Evolutionary conservation across 1,284 basidiomycete genomes (phyloP).

Genomic region (Ganoderma lingzhi): DNA sequence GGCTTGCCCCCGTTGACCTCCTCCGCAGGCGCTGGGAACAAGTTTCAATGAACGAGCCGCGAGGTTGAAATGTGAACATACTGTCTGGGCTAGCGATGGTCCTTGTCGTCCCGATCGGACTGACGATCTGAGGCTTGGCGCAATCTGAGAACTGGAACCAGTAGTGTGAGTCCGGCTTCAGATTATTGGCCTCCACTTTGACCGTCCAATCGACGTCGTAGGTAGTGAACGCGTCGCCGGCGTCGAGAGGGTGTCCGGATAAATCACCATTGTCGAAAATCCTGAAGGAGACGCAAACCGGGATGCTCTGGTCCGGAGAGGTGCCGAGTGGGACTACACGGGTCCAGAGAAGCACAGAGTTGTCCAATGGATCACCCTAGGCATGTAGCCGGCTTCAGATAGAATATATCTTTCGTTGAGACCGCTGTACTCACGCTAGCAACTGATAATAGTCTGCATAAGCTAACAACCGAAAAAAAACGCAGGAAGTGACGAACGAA

Average conservation of each 20-base stretch:
- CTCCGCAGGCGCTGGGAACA: constrained; percentile 51
- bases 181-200: constrained; percentile 67
- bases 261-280: constrained; percentile 49
- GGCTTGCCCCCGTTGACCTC: constrained; percentile 63
- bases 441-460: constrained; percentile 37
- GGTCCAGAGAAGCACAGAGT: constrained; percentile 71
- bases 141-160: constrained; percentile 71
- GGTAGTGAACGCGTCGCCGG: constrained; percentile 63
- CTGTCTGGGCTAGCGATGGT: constrained; percentile 57
- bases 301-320: constrained; percentile 60
- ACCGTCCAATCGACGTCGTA: constrained; percentile 73
- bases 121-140: constrained; percentile 52
- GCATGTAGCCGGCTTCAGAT: constrained; percentile 20
- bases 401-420: background rate
- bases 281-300: constrained; percentile 65
- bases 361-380: constrained; percentile 67
- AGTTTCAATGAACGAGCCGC: background rate
- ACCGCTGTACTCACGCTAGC: constrained; percentile 41
- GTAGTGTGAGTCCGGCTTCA: constrained; percentile 64
- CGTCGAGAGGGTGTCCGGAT: constrained; percentile 50
- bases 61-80: constrained; percentile 31
- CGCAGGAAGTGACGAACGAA: constrained; percentile 33
- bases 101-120: constrained; percentile 58
- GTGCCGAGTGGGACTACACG: constrained; percentile 53
- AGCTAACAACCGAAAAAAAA: background rate